Evolutionary conservation across 495 filamentous ascomycete species (phyloP).

Genomic region (Trichoderma reesei): DNA sequence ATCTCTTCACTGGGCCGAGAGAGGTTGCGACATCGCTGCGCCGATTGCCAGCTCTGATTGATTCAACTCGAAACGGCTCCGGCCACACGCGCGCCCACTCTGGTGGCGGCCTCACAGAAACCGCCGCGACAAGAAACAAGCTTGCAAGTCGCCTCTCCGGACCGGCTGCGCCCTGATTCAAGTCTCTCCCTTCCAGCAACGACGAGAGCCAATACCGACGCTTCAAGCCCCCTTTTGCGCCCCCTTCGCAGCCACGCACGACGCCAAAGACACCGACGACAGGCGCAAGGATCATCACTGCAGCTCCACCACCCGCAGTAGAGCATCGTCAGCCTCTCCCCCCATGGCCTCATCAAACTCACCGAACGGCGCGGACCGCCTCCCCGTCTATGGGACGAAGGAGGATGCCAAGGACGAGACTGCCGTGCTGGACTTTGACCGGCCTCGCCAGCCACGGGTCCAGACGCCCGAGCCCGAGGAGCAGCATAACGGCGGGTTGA

Average conservation of each 20-base stretch:
- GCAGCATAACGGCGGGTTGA: conserved; percentile 13
- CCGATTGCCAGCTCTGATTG: neutral
- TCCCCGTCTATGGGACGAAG: neutral
- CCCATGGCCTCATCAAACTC: neutral
- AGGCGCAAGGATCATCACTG: neutral
- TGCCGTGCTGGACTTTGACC: conserved; percentile 6
- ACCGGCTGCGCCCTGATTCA: neutral
- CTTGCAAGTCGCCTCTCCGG: neutral
- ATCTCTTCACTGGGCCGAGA: neutral
- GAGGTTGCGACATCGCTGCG: too few species aligned
- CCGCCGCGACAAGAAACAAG: neutral
- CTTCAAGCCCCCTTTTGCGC: neutral
- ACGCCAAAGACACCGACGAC: neutral
- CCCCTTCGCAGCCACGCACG: neutral
- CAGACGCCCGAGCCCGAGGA: conserved; percentile 26
- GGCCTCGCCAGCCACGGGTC: conserved; percentile 13
- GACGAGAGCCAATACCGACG: neutral
- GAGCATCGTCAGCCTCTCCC: neutral
- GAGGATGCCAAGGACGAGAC: conserved; percentile 4
- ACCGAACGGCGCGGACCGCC: neutral
- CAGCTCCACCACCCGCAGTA: neutral
- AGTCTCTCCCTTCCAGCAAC: conserved; percentile 2
- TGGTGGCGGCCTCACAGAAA: neutral
- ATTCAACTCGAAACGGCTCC: too few species aligned
- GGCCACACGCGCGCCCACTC: neutral